Percentiles rank a stretch among this genome's conserved stretches.
phyloP scores from a whole-genome alignment of 257 asterid genomes.

The Solanum lycopersicoides region DNA sequence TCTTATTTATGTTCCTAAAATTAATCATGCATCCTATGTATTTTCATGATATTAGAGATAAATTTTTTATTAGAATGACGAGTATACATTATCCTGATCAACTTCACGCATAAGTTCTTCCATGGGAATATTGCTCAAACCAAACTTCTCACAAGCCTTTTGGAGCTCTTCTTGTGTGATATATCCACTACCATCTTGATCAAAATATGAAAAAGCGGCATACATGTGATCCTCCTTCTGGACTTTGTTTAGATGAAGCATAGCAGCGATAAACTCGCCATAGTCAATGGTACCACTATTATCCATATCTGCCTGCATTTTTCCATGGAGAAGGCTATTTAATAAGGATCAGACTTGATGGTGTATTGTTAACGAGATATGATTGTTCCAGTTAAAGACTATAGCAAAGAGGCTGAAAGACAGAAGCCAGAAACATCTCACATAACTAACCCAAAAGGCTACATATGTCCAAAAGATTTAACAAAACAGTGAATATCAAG shows the following conservation, averaged over 20 bases:
- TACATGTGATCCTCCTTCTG: constrained; percentile 36
- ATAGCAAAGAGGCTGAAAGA: neutral
- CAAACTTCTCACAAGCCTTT: constrained; percentile 30
- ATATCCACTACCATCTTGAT: constrained; percentile 41
- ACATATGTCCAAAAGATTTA: neutral
- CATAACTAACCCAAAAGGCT: neutral
- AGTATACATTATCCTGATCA: constrained; percentile 31
- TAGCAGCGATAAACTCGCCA: constrained; percentile 36
- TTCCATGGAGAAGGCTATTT: neutral
- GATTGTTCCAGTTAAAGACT: neutral
- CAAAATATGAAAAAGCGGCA: constrained; percentile 40
- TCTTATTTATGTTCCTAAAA: neutral
- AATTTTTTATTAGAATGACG: neutral
- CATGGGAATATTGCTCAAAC: constrained; percentile 24
- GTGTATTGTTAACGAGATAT: neutral
- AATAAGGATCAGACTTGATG: neutral
- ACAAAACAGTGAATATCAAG: neutral
- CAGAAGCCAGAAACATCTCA: neutral
- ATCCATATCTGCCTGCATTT: constrained; percentile 36
- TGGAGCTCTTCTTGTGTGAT: constrained; percentile 40
- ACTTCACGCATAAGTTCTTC: constrained; percentile 35
- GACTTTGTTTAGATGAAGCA: constrained; percentile 37
- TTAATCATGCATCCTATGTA: neutral
- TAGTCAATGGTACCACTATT: constrained; percentile 42
- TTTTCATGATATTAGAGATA: neutral